phyloP scores from a whole-genome alignment of 225 moss, liverwort and hornwort species.

The Sphagnum contortum region DNA sequence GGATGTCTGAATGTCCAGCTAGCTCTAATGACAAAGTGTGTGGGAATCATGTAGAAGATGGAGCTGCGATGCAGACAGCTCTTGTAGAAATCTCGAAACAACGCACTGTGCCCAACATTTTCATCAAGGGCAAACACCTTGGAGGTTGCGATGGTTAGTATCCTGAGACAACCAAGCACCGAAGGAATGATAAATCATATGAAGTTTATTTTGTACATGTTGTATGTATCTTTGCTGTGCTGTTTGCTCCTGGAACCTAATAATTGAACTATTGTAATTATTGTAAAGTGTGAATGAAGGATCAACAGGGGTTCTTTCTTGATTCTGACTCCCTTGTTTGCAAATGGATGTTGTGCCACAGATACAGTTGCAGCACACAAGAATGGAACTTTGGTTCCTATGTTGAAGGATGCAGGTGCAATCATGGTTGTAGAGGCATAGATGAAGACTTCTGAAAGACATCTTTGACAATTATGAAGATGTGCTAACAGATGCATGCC shows the following conservation, averaged over 20 bases:
- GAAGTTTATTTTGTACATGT: too few relatives aligned
- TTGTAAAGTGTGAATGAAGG: too few relatives aligned
- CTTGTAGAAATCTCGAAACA: conserved; percentile 27
- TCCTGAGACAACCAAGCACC: too few relatives aligned
- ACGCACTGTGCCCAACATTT: conserved; percentile 36
- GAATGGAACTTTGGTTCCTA: conserved; percentile 29
- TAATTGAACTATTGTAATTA: too few relatives aligned
- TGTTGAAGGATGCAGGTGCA: conserved; percentile 38
- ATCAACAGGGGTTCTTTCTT: too few relatives aligned
- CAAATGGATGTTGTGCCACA: conserved; percentile 1
- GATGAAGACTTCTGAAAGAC: too few relatives aligned
- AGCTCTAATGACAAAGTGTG: neutral
- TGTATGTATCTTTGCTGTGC: too few relatives aligned
- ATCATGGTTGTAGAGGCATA: conserved; percentile 7
- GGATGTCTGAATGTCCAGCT: neutral
- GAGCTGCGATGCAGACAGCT: conserved; percentile 26
- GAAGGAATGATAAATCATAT: too few relatives aligned
- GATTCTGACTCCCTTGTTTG: neutral
- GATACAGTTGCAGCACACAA: conserved; percentile 34
- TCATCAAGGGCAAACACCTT: conserved; percentile 31
- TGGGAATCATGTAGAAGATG: conserved; percentile 17
- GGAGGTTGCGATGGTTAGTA: conserved; percentile 37
- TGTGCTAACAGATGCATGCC: too few relatives aligned
- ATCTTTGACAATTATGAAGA: too few relatives aligned
- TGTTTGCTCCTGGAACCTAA: too few relatives aligned